phyloP scores from a whole-genome alignment of 345 rosid species.

The Psidium guajava region DNA sequence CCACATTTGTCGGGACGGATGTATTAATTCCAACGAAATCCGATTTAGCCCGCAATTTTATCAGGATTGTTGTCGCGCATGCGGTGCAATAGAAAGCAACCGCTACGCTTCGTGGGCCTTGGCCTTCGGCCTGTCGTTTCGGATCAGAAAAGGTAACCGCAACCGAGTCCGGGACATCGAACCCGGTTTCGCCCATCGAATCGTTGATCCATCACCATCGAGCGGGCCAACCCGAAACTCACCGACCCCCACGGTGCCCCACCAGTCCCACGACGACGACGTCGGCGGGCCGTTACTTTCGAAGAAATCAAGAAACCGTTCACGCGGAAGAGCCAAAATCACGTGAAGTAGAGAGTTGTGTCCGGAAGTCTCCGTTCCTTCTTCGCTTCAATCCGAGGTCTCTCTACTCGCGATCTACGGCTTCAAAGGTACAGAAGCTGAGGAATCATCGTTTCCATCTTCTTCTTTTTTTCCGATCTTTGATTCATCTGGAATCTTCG shows the following conservation, averaged over 20 bases:
- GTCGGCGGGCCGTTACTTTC: neutral
- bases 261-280: neutral
- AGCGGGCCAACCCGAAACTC: neutral
- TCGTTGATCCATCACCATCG: neutral
- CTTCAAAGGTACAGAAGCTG: neutral
- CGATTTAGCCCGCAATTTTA: neutral
- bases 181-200: neutral
- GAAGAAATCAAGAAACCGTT: neutral
- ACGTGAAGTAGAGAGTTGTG: neutral
- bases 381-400: neutral
- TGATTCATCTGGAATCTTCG: neutral
- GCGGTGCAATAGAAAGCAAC: neutral
- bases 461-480: neutral
- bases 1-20: neutral
- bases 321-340: neutral
- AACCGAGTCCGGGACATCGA: neutral
- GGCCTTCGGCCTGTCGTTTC: neutral
- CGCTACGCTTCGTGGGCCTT: neutral
- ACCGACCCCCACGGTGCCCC: neutral
- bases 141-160: neutral
- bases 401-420: neutral
- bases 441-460: neutral
- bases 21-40: neutral
- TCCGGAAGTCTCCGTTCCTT: neutral
- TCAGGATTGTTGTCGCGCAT: neutral